Conservation (phyloP, 2,329 filamentous ascomycete genomes). For the Fonsecaea pedrosoi region DNA sequence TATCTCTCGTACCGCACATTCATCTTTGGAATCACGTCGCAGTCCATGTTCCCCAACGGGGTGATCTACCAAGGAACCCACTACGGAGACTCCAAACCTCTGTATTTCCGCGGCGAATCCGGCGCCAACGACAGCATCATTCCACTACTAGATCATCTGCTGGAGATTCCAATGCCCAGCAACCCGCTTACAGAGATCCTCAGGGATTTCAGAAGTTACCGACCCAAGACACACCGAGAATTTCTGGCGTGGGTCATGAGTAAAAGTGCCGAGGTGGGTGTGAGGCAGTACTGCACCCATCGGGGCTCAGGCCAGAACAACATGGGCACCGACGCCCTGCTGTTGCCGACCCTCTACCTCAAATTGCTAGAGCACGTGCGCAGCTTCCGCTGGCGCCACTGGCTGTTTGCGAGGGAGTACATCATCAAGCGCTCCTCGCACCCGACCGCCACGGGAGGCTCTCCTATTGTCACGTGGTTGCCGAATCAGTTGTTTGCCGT, state of each 20-base stretch:
- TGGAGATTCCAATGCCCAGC: conserved; percentile 83
- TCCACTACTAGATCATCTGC: conserved; percentile 84
- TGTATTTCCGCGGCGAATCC: conserved; percentile 87
- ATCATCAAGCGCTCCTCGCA: conserved; percentile 55
- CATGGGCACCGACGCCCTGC: conserved; percentile 36
- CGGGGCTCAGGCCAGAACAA: neutral
- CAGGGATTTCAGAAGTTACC: conserved; percentile 85
- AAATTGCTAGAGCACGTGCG: conserved; percentile 55
- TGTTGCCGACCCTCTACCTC: conserved; percentile 53
- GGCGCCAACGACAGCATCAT: conserved; percentile 96
- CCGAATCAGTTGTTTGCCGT: conserved; percentile 57
- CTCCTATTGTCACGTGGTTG: conserved; percentile 58
- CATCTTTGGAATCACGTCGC: conserved; percentile 93
- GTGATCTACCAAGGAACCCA: conserved; percentile 83
- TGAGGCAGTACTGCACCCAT: conserved; percentile 45
- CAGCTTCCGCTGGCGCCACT: conserved; percentile 59
- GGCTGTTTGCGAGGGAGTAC: conserved; percentile 57
- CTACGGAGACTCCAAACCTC: conserved; percentile 67
- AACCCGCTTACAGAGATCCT: conserved; percentile 90
- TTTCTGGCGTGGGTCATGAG: conserved; percentile 76
- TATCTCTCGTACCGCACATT: conserved; percentile 94
- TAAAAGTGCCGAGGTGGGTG: conserved; percentile 56
- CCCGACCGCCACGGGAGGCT: conserved; percentile 57
- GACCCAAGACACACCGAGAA: conserved; percentile 84
- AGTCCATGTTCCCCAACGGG: conserved; percentile 92